Evolutionary conservation across 2,329 filamentous ascomycete species (phyloP), one percentile per base, ranked within the genome.

Genomic region (Cladosporium colombiae): DNA sequence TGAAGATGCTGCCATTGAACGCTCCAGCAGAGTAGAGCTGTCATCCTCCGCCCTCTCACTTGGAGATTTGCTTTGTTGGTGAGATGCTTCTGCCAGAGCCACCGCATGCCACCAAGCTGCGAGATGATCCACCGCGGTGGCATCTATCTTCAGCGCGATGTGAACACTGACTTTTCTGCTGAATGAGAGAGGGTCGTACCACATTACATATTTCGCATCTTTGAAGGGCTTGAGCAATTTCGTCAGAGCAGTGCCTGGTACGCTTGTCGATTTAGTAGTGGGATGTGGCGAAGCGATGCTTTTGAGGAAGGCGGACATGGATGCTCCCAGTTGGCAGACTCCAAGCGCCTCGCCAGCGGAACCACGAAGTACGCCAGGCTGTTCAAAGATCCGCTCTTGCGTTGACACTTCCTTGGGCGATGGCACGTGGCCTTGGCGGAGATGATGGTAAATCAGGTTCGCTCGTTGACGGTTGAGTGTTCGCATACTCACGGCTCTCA

Each of bases 381-480:
- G 79, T 58, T 84, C 85, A 68, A 89, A 89, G 64, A 89, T 84
- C 18, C 80, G 78, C 75, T 89, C 87, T 67, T 78, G 74, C 25
- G 70, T 72, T 0, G 91, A 85, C 1, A 93, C 88, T 69, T 93
- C 81, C 8, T 81, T 78, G 0, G 92, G 93, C 0, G 83, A 83
- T 3, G 91, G 82, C 1, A 91, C 78, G 13, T 74, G 77, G 27
- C 73, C 77, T 35, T 74, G 68, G 6, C 73, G 74, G 14, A 85
- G 69, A 5, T 89, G 75, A 49, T 86, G 84, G 71, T 93, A 89
- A 1, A 96, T 82, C 23, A 97, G 87, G 57, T 89, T 91, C 1
- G 93, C 91, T 40, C 95, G 86, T 77, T 98, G 93, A 25, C 92
- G 85, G 78, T 97, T 98, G 40, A 98, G 82, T 7, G 87, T 91